Evolutionary conservation across 2,329 filamentous ascomycete species (phyloP).

Genomic region (Clonostachys sp.): DNA sequence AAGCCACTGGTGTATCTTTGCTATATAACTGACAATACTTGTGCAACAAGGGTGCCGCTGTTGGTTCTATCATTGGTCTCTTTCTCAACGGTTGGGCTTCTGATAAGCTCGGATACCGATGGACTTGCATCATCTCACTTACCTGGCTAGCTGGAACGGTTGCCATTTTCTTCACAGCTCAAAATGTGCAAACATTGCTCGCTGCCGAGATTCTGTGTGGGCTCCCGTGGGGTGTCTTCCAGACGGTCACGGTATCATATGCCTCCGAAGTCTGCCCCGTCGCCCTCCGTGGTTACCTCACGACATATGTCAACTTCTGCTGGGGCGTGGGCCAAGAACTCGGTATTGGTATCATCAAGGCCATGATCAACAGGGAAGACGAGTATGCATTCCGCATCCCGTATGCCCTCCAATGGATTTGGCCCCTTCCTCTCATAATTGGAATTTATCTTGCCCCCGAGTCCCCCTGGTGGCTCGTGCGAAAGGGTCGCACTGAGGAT

Average conservation of each 20-base stretch:
- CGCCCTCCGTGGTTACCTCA: slow-evolving; percentile 23
- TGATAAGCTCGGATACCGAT: slow-evolving; percentile 12
- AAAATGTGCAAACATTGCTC: slow-evolving; percentile 18
- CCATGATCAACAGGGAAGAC: slow-evolving; percentile 19
- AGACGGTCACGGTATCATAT: slow-evolving; percentile 25
- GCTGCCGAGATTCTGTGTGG: slow-evolving; percentile 26
- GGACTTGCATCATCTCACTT: slow-evolving; percentile 29
- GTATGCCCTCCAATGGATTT: slow-evolving; percentile 37
- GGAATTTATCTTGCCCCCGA: slow-evolving; percentile 29
- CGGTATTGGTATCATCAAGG: slow-evolving; percentile 27
- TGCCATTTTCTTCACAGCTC: slow-evolving; percentile 26
- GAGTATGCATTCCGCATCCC: slow-evolving; percentile 36
- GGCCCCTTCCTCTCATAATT: slow-evolving; percentile 29
- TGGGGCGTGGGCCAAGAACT: slow-evolving; percentile 29
- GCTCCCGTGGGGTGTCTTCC: slow-evolving; percentile 22
- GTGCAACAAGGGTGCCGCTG: slow-evolving; percentile 18
- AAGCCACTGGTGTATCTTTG: slow-evolving; percentile 9
- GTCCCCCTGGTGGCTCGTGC: slow-evolving; percentile 36
- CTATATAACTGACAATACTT: too few species aligned
- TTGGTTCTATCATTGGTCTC: slow-evolving; percentile 33
- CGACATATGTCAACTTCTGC: slow-evolving; percentile 27
- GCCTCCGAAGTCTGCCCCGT: slow-evolving; percentile 23
- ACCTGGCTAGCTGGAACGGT: slow-evolving; percentile 23
- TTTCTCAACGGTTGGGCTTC: slow-evolving; percentile 6
- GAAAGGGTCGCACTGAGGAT: slow-evolving; percentile 21